Percentiles rank a stretch among this genome's conserved stretches.
These are phyloP conservation scores for Radiomyces spectabilis DNA, from an alignment of 192 early-diverging fungal genomes.

Conservation along the genomic window DNA sequence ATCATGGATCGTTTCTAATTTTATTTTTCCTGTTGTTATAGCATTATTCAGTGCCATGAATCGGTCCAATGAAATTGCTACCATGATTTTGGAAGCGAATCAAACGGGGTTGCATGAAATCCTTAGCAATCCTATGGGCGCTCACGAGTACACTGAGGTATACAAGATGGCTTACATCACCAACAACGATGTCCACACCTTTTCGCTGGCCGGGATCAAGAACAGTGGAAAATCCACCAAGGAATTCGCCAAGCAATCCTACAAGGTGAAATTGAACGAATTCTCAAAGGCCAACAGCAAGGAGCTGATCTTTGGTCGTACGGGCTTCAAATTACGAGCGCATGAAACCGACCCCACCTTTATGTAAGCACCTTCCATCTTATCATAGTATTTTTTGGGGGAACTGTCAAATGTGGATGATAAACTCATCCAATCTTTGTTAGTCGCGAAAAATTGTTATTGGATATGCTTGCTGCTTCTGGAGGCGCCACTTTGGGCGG, in stretches of 20 bases:
- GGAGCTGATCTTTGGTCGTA: constrained; percentile 13
- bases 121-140: background rate
- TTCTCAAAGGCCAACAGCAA: constrained; percentile 19
- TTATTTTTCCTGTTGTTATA: background rate
- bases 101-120: constrained; percentile 5
- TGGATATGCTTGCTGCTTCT: constrained; percentile 30
- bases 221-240: constrained; percentile 36
- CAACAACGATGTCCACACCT: constrained; percentile 24
- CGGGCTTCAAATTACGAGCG: constrained; percentile 34
- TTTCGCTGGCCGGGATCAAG: constrained; percentile 22
- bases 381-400: background rate
- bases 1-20: background rate
- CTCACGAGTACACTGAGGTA: constrained; percentile 13
- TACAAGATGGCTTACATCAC: constrained; percentile 30
- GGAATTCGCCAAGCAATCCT: constrained; percentile 38
- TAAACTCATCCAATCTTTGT: background rate
- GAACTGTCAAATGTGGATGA: no score
- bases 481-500: constrained; percentile 33
- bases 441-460: constrained; percentile 27
- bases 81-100: constrained; percentile 5
- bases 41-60: constrained; percentile 6
- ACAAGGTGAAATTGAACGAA: constrained; percentile 30
- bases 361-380: constrained; percentile 16
- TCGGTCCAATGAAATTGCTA: constrained; percentile 6
- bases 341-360: constrained; percentile 33